Conservation (phyloP, 352 stramenopile species). For the Pythium brachiatum region DNA sequence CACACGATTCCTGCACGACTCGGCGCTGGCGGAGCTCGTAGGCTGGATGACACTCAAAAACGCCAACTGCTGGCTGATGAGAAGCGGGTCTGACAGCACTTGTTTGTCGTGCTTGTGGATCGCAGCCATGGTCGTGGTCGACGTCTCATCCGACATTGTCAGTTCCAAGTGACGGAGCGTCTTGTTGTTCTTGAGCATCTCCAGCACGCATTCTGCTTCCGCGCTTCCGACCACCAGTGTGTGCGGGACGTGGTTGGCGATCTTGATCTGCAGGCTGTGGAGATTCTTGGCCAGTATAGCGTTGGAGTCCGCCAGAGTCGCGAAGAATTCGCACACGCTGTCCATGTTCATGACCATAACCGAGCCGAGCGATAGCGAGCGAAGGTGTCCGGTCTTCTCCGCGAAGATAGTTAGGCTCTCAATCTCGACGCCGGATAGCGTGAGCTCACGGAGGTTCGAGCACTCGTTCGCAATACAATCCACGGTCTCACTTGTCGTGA, state of each 20-base stretch:
- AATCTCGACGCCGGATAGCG: conserved; percentile 5
- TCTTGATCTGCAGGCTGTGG: conserved; percentile 13
- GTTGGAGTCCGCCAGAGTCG: neutral
- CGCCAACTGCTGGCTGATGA: conserved; percentile 8
- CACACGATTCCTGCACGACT: neutral
- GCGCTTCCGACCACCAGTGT: neutral
- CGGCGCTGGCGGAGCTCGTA: neutral
- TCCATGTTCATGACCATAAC: neutral
- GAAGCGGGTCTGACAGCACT: conserved; percentile 8
- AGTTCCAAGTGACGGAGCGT: conserved; percentile 9
- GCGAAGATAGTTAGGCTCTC: conserved; percentile 7
- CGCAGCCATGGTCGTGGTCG: conserved; percentile 1
- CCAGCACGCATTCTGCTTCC: neutral
- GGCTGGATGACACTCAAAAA: conserved; percentile 12
- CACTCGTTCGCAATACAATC: neutral
- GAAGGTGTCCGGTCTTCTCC: neutral
- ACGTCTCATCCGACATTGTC: conserved; percentile 6
- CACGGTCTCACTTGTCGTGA: conserved; percentile 8
- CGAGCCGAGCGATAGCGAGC: conserved; percentile 2
- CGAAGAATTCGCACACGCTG: conserved; percentile 1
- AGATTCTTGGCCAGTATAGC: conserved; percentile 4
- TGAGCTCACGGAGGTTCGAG: neutral
- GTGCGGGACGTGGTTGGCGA: conserved; percentile 5
- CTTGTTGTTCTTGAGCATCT: conserved; percentile 10
- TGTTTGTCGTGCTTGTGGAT: conserved; percentile 13